Base-by-base conservation (phyloP, 805 yeast species). In the Kluyveromyces siamensis region DNA sequence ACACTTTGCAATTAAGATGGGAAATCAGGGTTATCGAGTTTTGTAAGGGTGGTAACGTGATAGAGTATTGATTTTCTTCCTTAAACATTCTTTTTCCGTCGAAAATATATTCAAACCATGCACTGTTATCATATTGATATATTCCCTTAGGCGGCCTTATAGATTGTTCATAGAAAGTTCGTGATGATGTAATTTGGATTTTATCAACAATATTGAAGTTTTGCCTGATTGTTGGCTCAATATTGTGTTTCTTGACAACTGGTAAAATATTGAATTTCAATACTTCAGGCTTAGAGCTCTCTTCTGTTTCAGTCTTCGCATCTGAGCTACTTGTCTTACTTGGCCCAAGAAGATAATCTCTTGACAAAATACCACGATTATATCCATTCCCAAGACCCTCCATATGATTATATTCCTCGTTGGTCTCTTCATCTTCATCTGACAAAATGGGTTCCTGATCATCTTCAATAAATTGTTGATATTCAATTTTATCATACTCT, bases 331-430 rank as follows among this genome's bases (percentile, higher is more conserved):
- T 37, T 11, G 8, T 18, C 27, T 37, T 40, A 9, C 51, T 53
- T 9, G 65, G 62, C 17, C 63, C 60, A 43, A 62, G 41, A 13
- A 65, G 48, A 41, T 55, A 65, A 52, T 65, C 68, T 10, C 63
- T 61, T 2, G 63, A 49, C 44, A 63, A 49, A 8, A 63, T 38
- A 10, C 61, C 54, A 27, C 65, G 55, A 19, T 63, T 59, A 42
- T 64, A 63, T 6, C 68, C 68, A 48, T 62, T 64, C 17, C 67
- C 67, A 17, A 62, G 42, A 1, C 66, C 66, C 49, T 64, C 68
- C 19, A 61, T 51, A 47, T 62, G 63, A 38, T 61, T 58, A 42
- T 57, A 61, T 21, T 56, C 62, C 30, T 54, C 51, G 40, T 61
- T 62, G 21, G 56, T 59, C 27, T 52, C 55, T 9, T 58, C 58